Evolutionary conservation across 495 filamentous ascomycete genomes (phyloP), one percentile per base, ranked within the genome.

Genomic region (Rusavskia elegans): DNA sequence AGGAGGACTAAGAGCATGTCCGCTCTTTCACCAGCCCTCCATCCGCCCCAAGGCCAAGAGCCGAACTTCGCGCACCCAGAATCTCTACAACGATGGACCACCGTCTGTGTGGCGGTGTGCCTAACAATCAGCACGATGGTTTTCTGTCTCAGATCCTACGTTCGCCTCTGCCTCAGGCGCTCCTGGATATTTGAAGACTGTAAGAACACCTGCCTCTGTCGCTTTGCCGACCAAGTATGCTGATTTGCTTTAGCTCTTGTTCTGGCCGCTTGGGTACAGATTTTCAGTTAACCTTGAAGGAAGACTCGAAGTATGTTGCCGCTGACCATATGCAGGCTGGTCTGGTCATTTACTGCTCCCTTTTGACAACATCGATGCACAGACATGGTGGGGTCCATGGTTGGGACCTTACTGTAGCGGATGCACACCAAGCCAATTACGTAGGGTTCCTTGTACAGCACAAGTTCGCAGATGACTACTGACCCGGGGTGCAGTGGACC

Each of bases 351-450:
- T 57, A 44, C 32, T 55, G 55, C 42, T 40, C 52, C 17, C 29
- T 57, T 3, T 53, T 44, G 44, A 53, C 38, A 19, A 49, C 40
- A 16, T 36, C 49, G 2, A 49, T 57, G 27, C 32, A 55, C 21
- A 53, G 61, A 35, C 17, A 68, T 50, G 64, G 65, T 1, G 66
- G 64, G 13, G 46, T 55, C 39, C 65, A 69, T 42, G 64, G 23
- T 20, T 67, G 62, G 64, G 64, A 69, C 45, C 59, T 69, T 17
- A 60, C 60, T 2, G 30, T 21, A 14, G 39, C 49, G n/a, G 45
- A 66, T 30, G 49, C 39, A 5, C 46, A 51, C 25, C 40, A 60
- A 46, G 60, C 59, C 13, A 54, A 55, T 17, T 63, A 62, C 45
- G 61, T 61, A 27, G 25, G 25, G 4, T 27, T 27, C 25, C 7